phyloP scores from a whole-genome alignment of 129 eudicot species.

The Deinandra increscens region DNA sequence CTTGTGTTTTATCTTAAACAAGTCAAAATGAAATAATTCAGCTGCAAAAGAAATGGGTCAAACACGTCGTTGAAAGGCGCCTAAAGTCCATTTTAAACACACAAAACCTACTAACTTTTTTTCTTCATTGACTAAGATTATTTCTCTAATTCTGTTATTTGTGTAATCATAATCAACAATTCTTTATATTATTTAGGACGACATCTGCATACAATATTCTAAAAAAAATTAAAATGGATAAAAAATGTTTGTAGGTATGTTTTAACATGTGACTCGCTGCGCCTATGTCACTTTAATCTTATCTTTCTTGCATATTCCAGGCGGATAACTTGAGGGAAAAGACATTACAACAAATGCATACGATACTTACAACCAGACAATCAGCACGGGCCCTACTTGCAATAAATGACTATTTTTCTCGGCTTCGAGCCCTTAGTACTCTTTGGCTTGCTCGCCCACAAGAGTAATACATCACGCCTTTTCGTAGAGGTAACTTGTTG shows the following conservation, averaged over 20 bases:
- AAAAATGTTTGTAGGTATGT: background rate
- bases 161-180: too few relatives aligned
- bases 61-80: background rate
- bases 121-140: background rate
- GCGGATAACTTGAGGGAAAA: slow-evolving; percentile 88
- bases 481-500: slow-evolving; percentile 12
- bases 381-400: slow-evolving; percentile 91
- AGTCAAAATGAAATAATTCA: background rate
- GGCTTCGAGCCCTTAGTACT: slow-evolving; percentile 93
- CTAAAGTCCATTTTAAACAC: background rate
- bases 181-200: too few relatives aligned
- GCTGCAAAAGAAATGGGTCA: background rate
- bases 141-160: too few relatives aligned
- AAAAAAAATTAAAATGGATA: background rate
- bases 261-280: background rate
- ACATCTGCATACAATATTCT: too few relatives aligned
- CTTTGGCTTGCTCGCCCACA: slow-evolving; percentile 98
- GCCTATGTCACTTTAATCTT: background rate
- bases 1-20: background rate
- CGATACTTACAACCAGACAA: slow-evolving; percentile 76
- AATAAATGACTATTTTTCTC: slow-evolving; percentile 75
- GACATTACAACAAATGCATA: slow-evolving; percentile 87
- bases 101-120: background rate
- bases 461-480: slow-evolving; percentile 33
- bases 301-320: slow-evolving; percentile 36